Conservation (phyloP, 1,139 yeast species). For the Blastobotrys arbuscula region DNA sequence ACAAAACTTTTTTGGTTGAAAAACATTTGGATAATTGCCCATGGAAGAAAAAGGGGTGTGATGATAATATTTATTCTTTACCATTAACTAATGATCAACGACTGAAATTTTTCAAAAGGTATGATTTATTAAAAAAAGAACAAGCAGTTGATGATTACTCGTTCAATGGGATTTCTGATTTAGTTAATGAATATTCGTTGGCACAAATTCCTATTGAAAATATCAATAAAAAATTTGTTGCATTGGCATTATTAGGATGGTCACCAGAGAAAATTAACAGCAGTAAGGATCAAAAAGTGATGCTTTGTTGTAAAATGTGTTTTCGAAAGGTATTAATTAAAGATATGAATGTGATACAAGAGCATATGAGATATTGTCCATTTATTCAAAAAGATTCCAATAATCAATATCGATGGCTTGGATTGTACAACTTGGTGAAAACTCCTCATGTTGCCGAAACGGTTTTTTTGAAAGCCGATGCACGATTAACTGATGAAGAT, state of each 20-base stretch:
- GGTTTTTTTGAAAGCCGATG: slow-evolving; percentile 5
- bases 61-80: slow-evolving; percentile 15
- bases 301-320: slow-evolving; percentile 18
- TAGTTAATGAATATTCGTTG: not conserved
- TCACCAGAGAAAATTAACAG: slow-evolving; percentile 2
- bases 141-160: not conserved
- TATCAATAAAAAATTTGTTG: slow-evolving; percentile 2
- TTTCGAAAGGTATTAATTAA: slow-evolving; percentile 16
- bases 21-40: slow-evolving; percentile 18
- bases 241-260: slow-evolving; percentile 20
- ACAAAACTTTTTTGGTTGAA: slow-evolving; percentile 12
- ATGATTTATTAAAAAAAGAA: not conserved
- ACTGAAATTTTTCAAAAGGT: slow-evolving; percentile 6
- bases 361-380: slow-evolving; percentile 20
- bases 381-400: slow-evolving; percentile 10
- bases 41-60: slow-evolving; percentile 18
- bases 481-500: slow-evolving; percentile 4
- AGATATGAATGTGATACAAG: slow-evolving; percentile 12
- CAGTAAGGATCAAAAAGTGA: not conserved
- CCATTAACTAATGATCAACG: slow-evolving; percentile 12
- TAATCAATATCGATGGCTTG: slow-evolving; percentile 12
- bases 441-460: not conserved
- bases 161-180: slow-evolving; percentile 1
- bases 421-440: slow-evolving; percentile 10
- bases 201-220: slow-evolving; percentile 1